Evolutionary conservation across 768 basidiomycete species (phyloP), one percentile per base, ranked within the genome.

Genomic region (Auricularia cornea): DNA sequence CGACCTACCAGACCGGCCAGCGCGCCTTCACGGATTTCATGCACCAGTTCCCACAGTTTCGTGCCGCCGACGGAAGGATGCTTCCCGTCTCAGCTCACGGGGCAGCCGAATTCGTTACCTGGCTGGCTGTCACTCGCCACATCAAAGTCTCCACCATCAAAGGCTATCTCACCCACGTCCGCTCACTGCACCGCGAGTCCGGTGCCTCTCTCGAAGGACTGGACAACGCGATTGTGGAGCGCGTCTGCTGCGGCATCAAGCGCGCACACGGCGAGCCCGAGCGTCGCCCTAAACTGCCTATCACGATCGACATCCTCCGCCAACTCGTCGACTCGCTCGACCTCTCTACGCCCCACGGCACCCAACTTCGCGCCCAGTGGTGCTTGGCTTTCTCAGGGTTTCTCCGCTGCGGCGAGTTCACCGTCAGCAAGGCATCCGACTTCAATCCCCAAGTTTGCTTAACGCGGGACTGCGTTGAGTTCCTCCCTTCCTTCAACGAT

Each of bases 161-260:
- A 57, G 48, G n/a, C 0, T 73, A 75, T 65, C 66, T 72, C 66
- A 65, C 67, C 20, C 59, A 61, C 23, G 62, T 75, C 33, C 66
- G 66, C 12, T 61, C 56, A 51, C 28, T 74, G 63, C 75, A 77
- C 52, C 52, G 72, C 57, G 71, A 77, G 33, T 59, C 66, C 4
- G 73, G 69, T 28, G 68, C 75, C 14, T 64, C 71, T 28, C 70
- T 70, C 40, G 32, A 51, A 1, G 67, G 69, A 0, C 69, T 68
- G 35, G 65, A 73, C 29, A 72, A 75, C 23, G 68, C 70, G 2
- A 68, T 68, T 1, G 61, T 75, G 5, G 70, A 70, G 30, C 66
- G 71, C 0, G 62, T 76, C 41, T 66, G 76, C 59, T 62, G 73
- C 0, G 75, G 76, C 3, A 75, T 75, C 64, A 76, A 76, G 64